These are phyloP conservation scores for Nicotiana tomentosiformis DNA, from an alignment of 257 asterid species.

Conservation along the genomic window DNA sequence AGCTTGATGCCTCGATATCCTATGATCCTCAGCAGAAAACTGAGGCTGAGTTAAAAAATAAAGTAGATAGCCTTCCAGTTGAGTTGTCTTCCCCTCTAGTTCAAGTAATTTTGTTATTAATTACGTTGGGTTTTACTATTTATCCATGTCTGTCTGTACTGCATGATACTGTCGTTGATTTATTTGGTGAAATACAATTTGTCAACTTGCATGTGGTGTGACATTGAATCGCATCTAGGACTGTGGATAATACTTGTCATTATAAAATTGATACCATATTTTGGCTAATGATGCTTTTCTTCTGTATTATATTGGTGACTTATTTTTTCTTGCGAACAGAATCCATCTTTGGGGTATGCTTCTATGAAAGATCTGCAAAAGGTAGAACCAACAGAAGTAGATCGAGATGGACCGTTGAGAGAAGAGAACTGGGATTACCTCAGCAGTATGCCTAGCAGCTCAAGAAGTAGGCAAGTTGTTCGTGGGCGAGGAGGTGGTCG, in stretches of 20 bases:
- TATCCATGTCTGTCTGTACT: neutral
- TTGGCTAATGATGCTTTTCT: neutral
- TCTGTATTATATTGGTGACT: neutral
- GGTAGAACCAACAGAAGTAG: conserved; percentile 42
- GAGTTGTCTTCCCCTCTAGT: conserved; percentile 33
- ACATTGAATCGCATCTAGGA: neutral
- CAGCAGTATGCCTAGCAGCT: conserved; percentile 42
- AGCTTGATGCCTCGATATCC: conserved; percentile 73
- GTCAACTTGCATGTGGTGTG: neutral
- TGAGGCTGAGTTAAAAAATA: conserved; percentile 39
- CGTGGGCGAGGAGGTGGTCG: conserved; percentile 68
- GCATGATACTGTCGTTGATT: neutral
- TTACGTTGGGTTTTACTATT: neutral
- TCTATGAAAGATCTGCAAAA: conserved; percentile 39
- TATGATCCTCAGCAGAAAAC: conserved; percentile 55
- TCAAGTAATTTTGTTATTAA: neutral
- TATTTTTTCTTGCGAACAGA: conserved; percentile 33
- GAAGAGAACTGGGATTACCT: conserved; percentile 45
- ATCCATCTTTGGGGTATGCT: conserved; percentile 36
- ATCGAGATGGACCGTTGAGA: conserved; percentile 35
- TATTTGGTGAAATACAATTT: neutral
- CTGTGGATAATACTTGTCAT: neutral
- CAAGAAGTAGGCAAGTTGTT: conserved; percentile 40
- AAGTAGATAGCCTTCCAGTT: conserved; percentile 60
- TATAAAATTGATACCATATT: neutral